Conservation (phyloP, 371 early-diverging fungal genomes). For the Mortierella sp. region DNA sequence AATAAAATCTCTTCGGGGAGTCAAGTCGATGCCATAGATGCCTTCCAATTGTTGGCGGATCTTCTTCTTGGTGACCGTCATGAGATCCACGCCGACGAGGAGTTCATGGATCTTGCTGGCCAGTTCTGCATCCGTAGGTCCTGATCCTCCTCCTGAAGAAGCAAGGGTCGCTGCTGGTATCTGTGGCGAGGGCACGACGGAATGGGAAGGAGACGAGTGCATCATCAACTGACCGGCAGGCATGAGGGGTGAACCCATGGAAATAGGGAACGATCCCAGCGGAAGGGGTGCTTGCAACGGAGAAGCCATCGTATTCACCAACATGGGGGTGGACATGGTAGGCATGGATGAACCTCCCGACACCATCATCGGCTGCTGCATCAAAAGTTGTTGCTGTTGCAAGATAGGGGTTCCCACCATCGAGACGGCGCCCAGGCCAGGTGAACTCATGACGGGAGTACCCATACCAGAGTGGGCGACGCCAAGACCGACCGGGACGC, state of each 20-base stretch:
- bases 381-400: conserved; percentile 19
- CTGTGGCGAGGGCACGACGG: conserved; percentile 17
- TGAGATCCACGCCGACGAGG: conserved; percentile 77
- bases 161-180: background rate
- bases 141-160: conserved; percentile 23
- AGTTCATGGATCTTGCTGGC: conserved; percentile 78
- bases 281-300: conserved; percentile 9
- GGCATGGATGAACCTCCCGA: conserved; percentile 1
- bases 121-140: conserved; percentile 83
- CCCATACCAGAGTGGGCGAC: background rate
- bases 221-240: conserved; percentile 19
- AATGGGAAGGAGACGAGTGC: conserved; percentile 16
- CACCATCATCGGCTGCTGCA: conserved; percentile 4
- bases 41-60: conserved; percentile 83
- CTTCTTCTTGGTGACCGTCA: conserved; percentile 85
- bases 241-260: conserved; percentile 31
- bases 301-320: background rate
- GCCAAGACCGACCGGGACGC: conserved; percentile 7
- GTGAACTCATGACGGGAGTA: background rate
- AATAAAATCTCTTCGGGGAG: conserved; percentile 82
- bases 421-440: conserved; percentile 1
- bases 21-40: conserved; percentile 83
- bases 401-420: conserved; percentile 21
- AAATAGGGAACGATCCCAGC: conserved; percentile 2
- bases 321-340: background rate